phyloP scores from a whole-genome alignment of 805 yeast genomes.

The Hermanozyma aechmeae region DNA sequence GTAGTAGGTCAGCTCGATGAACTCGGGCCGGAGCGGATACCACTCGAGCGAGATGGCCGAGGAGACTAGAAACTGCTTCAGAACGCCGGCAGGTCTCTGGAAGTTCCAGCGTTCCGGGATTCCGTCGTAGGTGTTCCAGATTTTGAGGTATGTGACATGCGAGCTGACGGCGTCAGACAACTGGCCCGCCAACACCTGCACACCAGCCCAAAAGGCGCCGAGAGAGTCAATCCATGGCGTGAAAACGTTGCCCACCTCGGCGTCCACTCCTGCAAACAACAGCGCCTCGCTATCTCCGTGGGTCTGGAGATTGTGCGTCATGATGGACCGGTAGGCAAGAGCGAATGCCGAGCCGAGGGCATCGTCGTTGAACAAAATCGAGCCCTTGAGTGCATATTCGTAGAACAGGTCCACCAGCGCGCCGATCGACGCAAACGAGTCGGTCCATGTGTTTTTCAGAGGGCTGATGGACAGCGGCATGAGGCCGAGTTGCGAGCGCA shows the following conservation, averaged over 20 bases:
- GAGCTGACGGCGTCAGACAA: conserved; percentile 51
- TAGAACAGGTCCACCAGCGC: conserved; percentile 89
- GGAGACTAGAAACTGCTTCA: background rate
- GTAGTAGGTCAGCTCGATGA: conserved; percentile 80
- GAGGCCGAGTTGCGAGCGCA: conserved; percentile 51
- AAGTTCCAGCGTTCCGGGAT: conserved; percentile 84
- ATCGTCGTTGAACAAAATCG: conserved; percentile 61
- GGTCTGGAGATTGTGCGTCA: conserved; percentile 29
- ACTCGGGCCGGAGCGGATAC: conserved; percentile 92
- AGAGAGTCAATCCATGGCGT: conserved; percentile 78
- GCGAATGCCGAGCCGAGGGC: conserved; percentile 47
- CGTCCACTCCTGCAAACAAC: conserved; percentile 51
- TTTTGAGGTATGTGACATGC: conserved; percentile 56
- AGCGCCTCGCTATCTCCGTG: conserved; percentile 17
- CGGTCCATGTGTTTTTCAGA: conserved; percentile 42
- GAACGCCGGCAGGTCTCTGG: background rate
- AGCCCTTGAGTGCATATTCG: conserved; percentile 75
- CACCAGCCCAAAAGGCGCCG: conserved; percentile 83
- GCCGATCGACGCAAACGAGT: conserved; percentile 68
- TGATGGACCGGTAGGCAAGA: conserved; percentile 47
- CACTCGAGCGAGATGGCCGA: conserved; percentile 58
- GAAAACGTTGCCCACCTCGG: conserved; percentile 37
- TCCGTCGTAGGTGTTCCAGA: conserved; percentile 74
- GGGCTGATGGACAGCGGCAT: conserved; percentile 76
- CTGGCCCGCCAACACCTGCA: conserved; percentile 73